Base-by-base conservation (phyloP, 179 eudicot genomes). In the Gypsophila paniculata region DNA sequence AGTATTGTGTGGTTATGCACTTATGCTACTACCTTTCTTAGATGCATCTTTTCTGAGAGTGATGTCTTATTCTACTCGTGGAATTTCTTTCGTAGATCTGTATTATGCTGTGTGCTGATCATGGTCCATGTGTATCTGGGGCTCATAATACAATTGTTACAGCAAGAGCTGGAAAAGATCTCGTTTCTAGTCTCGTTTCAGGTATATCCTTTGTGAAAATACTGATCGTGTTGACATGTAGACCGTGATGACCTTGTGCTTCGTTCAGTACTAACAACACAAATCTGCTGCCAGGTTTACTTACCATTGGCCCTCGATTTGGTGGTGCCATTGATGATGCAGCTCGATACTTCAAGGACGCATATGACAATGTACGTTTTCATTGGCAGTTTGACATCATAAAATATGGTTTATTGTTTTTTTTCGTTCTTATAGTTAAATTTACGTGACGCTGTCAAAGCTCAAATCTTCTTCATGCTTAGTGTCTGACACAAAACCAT, bases 241-340 rank as follows among this genome's bases (percentile, higher is more conserved):
- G 22, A 29, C 32, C 69, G 59, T 12, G 39, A 39, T 19, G 38
- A 58, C 19, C 8, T 32, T n/a, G 46, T 65, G 60, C 34, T 71
- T 44, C 34, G 55, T 26, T 38, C 44, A 18, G 13, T 53, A 13
- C 71, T 74, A 64, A 76, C 46, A 14, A 14, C 8, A 7, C 64
- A 52, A 66, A 38, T 42, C 44, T 60, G 59, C 62, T 57, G 69
- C 82, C 85, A 91, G 97, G 97, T 82, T 84, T 92, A 82, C 82
- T 92, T 64, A 95, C 99, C 44, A 95, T 95, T 75, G 97, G 99
- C 57, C 97, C 99, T 51, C 86, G 99, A 69, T 94, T 94, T 85
- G 99, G 99, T 78, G 99, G 99, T 46, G 99, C 99, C 67, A 74
- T 94, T 83, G 99, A 94, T 82, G 99, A 94, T 72, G 96, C 99